These are phyloP conservation scores for Xerocomus potaroensis DNA, from an alignment of 768 basidiomycete species.

Conservation along the genomic window DNA sequence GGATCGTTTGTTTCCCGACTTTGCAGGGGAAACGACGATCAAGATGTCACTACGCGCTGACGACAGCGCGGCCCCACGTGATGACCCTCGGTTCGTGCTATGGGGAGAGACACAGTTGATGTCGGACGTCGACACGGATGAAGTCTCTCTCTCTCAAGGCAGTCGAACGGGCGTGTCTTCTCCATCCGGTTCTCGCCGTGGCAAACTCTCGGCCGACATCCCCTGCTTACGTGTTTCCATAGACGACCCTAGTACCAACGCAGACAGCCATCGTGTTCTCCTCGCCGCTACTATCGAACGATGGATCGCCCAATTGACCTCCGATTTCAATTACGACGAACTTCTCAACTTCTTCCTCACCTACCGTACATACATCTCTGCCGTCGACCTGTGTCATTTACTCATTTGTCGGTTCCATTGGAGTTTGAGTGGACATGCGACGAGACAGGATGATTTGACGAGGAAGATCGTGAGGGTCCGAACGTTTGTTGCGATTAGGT, in stretches of 20 bases:
- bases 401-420: constrained; percentile 88
- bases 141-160: constrained; percentile 36
- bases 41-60: constrained; percentile 65
- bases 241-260: constrained; percentile 29
- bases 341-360: constrained; percentile 89
- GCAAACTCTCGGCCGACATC: constrained; percentile 25
- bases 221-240: constrained; percentile 23
- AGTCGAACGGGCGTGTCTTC: constrained; percentile 39
- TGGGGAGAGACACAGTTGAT: constrained; percentile 64
- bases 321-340: constrained; percentile 81
- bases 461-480: constrained; percentile 79
- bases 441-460: constrained; percentile 59
- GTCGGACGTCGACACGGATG: constrained; percentile 32
- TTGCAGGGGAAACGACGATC: constrained; percentile 62
- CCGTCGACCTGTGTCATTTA: constrained; percentile 75
- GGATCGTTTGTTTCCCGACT: constrained; percentile 57
- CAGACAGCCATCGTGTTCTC: constrained; percentile 41
- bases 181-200: constrained; percentile 35
- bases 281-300: constrained; percentile 90
- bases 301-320: constrained; percentile 89
- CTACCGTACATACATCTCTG: constrained; percentile 79
- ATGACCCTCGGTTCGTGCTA: constrained; percentile 88
- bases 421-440: constrained; percentile 49
- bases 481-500: constrained; percentile 85
- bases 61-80: constrained; percentile 67